Evolutionary conservation across 2,329 filamentous ascomycete genomes (phyloP), one percentile per base, ranked within the genome.

Genomic region (Exophiala bonariae): DNA sequence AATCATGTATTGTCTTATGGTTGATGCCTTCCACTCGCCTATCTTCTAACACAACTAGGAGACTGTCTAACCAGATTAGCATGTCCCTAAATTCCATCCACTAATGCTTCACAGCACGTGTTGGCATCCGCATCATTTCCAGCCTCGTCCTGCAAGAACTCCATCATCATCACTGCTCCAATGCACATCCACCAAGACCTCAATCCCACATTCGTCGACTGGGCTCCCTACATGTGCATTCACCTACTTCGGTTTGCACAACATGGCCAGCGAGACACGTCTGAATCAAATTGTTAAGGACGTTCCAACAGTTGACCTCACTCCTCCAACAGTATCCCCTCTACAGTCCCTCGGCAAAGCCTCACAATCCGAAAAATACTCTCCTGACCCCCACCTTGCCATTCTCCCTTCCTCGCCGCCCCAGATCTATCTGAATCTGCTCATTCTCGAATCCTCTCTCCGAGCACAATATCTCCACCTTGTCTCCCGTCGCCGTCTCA

Each of bases 371-470:
- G 36, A 23, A 11, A 45, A 22, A 45, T 30, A 32, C 35, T 18
- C 30, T 2, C 47, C 67, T 71, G 47, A 89, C 95, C 65, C 52
- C n/a, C 42, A 89, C 20, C 80, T 92, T 54, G 85, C 83, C 60
- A 83, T 85, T 52, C 82, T 92, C 13, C 91, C 91, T n/a, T 92
- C 87, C 63, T 89, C 89, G 13, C 91, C 91, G 36, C 89, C 89
- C 44, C 93, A 96, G 76, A 96, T 99, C 64, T 99, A 99, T 72
- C 83, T 99, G 61, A 99, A 99, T 70, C 85, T 99, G 18, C 81
- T 99, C 49, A 95, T 99, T 61, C 87, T 99, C 68, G 93, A 99
- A 68, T 90, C 89, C 39, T 96, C 90, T 4, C 77, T 99, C 28
- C 89, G 93, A 56, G 85, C 89, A 18, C 93, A 99, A 62, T 97